These are phyloP conservation scores for Fusarium nanum DNA, from an alignment of 2,329 filamentous ascomycete genomes.

Conservation along the genomic window DNA sequence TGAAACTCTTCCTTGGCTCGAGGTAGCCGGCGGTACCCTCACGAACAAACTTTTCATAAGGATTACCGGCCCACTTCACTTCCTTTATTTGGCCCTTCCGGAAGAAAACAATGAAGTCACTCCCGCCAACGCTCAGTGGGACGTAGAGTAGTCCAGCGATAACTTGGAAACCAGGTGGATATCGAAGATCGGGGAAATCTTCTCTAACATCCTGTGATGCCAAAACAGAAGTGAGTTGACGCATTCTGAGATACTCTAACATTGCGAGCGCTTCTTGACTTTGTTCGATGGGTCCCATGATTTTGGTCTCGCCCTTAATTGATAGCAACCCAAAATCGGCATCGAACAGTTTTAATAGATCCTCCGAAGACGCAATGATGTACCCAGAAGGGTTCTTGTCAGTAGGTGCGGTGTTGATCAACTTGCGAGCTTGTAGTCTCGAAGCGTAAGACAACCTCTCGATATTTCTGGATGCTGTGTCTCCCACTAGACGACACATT, in stretches of 20 bases:
- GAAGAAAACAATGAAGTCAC: slow-evolving; percentile 92
- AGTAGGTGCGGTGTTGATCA: slow-evolving; percentile 87
- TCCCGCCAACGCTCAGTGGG: slow-evolving; percentile 78
- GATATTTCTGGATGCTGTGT: slow-evolving; percentile 87
- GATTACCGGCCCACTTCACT: slow-evolving; percentile 88
- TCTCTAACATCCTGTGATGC: slow-evolving; percentile 79
- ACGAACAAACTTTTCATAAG: slow-evolving; percentile 81
- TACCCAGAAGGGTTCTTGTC: slow-evolving; percentile 87
- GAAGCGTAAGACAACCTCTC: slow-evolving; percentile 89
- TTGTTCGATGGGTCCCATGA: slow-evolving; percentile 78
- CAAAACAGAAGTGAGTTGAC: slow-evolving; percentile 78
- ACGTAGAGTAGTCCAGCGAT: slow-evolving; percentile 86
- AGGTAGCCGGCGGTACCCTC: slow-evolving; percentile 79
- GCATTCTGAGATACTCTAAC: slow-evolving; percentile 85
- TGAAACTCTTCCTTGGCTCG: slow-evolving; percentile 83
- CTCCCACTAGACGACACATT: slow-evolving; percentile 89
- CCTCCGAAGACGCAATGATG: slow-evolving; percentile 89
- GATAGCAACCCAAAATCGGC: slow-evolving; percentile 88
- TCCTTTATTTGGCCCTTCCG: slow-evolving; percentile 79
- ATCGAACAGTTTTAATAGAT: slow-evolving; percentile 84
- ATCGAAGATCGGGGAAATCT: slow-evolving; percentile 85
- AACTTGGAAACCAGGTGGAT: slow-evolving; percentile 80
- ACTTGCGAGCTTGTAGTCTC: slow-evolving; percentile 83
- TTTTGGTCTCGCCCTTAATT: slow-evolving; percentile 89
- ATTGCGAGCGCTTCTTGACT: slow-evolving; percentile 86